A percentile compares a stretch with the other conserved stretches of the same genome.
Evolutionary conservation across 2,329 filamentous ascomycete species (phyloP).

Genomic region (Pyricularia grisea): DNA sequence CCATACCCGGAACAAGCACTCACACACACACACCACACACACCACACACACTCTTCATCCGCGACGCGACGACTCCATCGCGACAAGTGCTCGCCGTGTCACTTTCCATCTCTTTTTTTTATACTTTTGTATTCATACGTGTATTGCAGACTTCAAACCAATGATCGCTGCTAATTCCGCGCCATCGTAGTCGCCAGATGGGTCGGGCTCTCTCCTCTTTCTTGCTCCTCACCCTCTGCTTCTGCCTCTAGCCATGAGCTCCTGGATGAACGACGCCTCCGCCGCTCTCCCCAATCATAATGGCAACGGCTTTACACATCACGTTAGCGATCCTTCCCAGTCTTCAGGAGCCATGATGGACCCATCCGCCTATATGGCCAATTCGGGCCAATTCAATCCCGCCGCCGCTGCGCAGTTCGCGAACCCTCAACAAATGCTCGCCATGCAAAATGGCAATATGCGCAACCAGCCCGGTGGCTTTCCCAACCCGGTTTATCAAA

Average conservation of each 20-base stretch:
- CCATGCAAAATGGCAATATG: slow-evolving; percentile 74
- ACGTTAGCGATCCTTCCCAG: slow-evolving; percentile 48
- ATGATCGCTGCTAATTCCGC: slow-evolving; percentile 31
- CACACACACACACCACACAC: slow-evolving; percentile 15
- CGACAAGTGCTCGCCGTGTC: slow-evolving; percentile 34
- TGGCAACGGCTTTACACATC: slow-evolving; percentile 54
- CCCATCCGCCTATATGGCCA: slow-evolving; percentile 53
- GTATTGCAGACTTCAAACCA: slow-evolving; percentile 21
- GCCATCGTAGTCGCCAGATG: slow-evolving; percentile 30
- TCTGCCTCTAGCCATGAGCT: slow-evolving; percentile 50
- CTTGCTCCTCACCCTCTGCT: slow-evolving; percentile 7
- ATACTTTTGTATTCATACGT: slow-evolving; percentile 24
- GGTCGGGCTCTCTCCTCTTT: slow-evolving; percentile 23
- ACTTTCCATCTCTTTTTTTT: slow-evolving; percentile 23
- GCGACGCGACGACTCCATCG: slow-evolving; percentile 37
- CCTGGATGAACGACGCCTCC: slow-evolving; percentile 62
- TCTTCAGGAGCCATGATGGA: slow-evolving; percentile 52
- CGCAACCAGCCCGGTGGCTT: slow-evolving; percentile 77
- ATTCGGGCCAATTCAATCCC: slow-evolving; percentile 50
- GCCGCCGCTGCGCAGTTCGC: slow-evolving; percentile 35
- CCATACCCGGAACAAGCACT: slow-evolving; percentile 14
- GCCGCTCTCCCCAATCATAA: slow-evolving; percentile 52
- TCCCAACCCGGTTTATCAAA: slow-evolving; percentile 70
- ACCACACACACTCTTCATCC: slow-evolving; percentile 21
- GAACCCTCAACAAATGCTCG: slow-evolving; percentile 47